These are phyloP conservation scores for Populus euphratica DNA, from an alignment of 345 rosid genomes.

Conservation along the genomic window DNA sequence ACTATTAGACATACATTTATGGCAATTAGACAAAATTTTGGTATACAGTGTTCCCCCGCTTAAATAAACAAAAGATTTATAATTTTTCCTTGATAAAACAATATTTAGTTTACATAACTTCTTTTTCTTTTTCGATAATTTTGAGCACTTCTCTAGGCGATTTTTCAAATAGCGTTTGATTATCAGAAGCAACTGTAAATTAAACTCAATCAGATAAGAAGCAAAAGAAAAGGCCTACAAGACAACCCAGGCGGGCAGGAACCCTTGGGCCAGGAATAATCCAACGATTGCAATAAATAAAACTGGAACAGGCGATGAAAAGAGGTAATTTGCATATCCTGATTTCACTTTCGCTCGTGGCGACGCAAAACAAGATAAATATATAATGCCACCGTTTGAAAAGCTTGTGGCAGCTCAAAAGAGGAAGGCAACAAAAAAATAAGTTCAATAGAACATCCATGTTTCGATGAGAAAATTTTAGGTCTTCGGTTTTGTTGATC, in stretches of 20 bases:
- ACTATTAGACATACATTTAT: too few species aligned
- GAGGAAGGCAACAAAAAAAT: not conserved
- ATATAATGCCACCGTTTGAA: constrained; percentile 27
- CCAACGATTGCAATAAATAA: not conserved
- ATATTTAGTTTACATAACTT: not conserved
- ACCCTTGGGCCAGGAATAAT: not conserved
- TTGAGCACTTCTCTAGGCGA: not conserved
- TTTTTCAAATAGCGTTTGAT: not conserved
- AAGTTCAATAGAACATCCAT: constrained; percentile 15
- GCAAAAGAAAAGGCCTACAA: not conserved
- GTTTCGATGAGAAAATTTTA: constrained; percentile 4
- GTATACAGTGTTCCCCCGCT: too few species aligned
- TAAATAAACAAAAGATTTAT: too few species aligned
- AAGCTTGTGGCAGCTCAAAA: constrained; percentile 33
- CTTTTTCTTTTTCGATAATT: too few species aligned
- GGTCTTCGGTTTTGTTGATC: constrained; percentile 14
- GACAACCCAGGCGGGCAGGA: not conserved
- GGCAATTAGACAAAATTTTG: too few species aligned
- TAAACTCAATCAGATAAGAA: not conserved
- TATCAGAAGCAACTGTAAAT: not conserved
- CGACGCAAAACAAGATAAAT: constrained; percentile 18
- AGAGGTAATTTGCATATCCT: constrained; percentile 33
- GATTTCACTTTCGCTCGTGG: constrained; percentile 14
- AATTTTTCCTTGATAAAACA: not conserved
- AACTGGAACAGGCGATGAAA: constrained; percentile 4